Evolutionary conservation across 768 basidiomycete genomes (phyloP), one percentile per base, ranked within the genome.

Genomic region (Dendrothele bispora): DNA sequence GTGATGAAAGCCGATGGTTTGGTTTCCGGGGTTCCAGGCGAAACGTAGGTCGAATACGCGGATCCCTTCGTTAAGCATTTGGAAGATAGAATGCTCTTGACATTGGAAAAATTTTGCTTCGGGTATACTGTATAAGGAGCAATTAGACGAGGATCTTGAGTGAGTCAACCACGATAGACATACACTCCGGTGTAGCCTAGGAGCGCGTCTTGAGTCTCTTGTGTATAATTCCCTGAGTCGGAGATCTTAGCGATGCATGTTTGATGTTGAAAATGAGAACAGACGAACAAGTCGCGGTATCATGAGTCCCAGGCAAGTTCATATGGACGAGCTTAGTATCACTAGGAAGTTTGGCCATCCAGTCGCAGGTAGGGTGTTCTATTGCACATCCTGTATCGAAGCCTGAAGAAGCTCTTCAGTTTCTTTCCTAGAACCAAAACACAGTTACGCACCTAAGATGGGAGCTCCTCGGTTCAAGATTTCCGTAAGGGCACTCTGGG

Each of bases 1-100:
- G 43, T 78, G 77, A 48, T 74, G 65, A 47, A 78, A 75, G 5
- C 77, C 77, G 39, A 78, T 69, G 7, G 74, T 75, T 45, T 74
- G 71, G 34, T 74, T 74, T 26, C 75, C 77, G 2, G 77, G 75
- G 51, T 79, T 77, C 53, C 75, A 76, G 0, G 75, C 74, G 25
- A 68, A 61, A 11, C 77, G 68, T 27, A 76, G 63, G 47, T 79
- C 77, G 36, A 79, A 77, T 3, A 73, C 72, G n/a, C 75, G 72
- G 32, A 79, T 70, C 4, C 75, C 75, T 32, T 71, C 73, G 49
- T 77, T 73, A 30, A 77, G 58, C 38, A 72, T 72, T 38, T 75
- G 70, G 10, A 76, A 55, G 36, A 76, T 63, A 12, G 75, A 75
- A 12, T 71, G 66, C 44, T 77, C 66, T 52, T 79, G 77, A 43